A percentile compares a stretch with the other conserved stretches of the same genome.
Evolutionary conservation across 139 green algal genomes (phyloP).

Genomic region (Chlorella ohadii): DNA sequence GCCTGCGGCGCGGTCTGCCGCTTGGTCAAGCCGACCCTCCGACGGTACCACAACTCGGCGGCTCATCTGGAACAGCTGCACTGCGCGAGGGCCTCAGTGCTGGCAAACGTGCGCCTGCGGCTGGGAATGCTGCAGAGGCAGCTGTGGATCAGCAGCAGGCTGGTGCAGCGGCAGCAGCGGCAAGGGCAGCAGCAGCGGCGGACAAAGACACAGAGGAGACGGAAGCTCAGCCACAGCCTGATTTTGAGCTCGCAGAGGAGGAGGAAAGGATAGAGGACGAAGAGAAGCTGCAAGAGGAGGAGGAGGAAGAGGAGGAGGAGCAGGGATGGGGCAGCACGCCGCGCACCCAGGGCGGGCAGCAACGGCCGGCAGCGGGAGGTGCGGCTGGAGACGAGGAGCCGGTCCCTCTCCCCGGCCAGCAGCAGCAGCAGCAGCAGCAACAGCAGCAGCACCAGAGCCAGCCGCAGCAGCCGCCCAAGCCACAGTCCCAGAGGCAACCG

Average conservation of each 20-base stretch:
- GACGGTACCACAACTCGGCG: no score
- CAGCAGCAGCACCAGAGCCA: background rate
- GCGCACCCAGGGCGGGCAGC: background rate
- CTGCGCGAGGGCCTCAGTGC: no score
- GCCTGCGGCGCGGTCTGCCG: no score
- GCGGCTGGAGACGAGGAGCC: background rate
- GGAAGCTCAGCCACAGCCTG: background rate
- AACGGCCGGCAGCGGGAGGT: background rate
- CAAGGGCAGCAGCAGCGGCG: background rate
- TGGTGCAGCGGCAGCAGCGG: background rate
- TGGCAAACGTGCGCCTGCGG: no score
- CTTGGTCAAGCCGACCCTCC: no score
- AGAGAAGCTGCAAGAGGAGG: background rate
- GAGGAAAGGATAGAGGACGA: no score
- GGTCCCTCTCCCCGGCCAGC: background rate
- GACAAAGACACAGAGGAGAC: background rate
- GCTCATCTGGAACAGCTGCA: no score
- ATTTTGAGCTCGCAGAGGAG: background rate
- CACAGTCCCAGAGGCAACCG: background rate
- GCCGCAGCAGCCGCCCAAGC: background rate
- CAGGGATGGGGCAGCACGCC: background rate
- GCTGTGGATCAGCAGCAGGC: no score
- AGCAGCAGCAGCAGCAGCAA: background rate
- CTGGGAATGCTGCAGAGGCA: no score
- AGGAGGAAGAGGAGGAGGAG: background rate